Evolutionary conservation across 106 monocot genomes (phyloP).

Genomic region (Platanthera zijinensis): DNA sequence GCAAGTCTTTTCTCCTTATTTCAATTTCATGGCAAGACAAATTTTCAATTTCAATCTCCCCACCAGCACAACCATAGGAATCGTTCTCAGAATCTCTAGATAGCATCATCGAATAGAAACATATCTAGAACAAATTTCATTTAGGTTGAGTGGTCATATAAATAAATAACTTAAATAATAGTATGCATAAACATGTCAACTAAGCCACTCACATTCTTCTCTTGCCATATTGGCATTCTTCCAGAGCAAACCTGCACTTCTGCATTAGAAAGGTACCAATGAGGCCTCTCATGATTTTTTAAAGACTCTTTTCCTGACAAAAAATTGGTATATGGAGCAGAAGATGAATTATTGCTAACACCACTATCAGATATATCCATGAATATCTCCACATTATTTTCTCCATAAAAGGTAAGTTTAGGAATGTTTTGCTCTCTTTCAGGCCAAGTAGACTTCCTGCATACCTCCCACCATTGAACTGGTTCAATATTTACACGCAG

Average conservation of each 20-base stretch:
- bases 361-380: slow-evolving; percentile 39
- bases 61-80: slow-evolving; percentile 24
- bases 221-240: slow-evolving; percentile 82
- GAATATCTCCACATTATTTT: slow-evolving; percentile 19
- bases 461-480: slow-evolving; percentile 99
- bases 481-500: slow-evolving; percentile 73
- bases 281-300: slow-evolving; percentile 36
- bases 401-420: slow-evolving; percentile 8
- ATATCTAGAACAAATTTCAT: slow-evolving; percentile 36
- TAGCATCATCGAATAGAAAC: slow-evolving; percentile 52
- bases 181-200: background rate
- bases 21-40: slow-evolving; percentile 52
- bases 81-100: slow-evolving; percentile 10
- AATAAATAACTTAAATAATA: slow-evolving; percentile 1
- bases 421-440: slow-evolving; percentile 74
- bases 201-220: slow-evolving; percentile 51
- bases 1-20: slow-evolving; percentile 63
- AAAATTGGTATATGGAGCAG: slow-evolving; percentile 26
- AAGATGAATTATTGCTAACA: slow-evolving; percentile 34
- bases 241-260: slow-evolving; percentile 63
- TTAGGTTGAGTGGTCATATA: background rate
- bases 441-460: slow-evolving; percentile 83
- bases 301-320: slow-evolving; percentile 30
- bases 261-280: slow-evolving; percentile 88
- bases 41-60: slow-evolving; percentile 85